Conservation (phyloP, 192 early-diverging fungal genomes). For the Coemansia sp. region DNA sequence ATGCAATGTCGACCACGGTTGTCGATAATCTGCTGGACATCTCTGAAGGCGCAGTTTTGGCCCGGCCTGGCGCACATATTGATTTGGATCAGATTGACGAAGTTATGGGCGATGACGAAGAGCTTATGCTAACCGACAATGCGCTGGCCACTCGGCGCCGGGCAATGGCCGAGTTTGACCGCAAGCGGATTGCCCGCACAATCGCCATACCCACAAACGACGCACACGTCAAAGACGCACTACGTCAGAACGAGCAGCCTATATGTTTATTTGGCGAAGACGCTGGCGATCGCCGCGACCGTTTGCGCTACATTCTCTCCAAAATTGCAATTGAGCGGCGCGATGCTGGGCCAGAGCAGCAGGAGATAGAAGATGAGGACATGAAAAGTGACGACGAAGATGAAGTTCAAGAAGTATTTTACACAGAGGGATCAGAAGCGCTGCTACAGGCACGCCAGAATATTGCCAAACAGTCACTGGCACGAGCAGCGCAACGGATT, state of each 20-base stretch:
- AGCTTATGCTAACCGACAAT: slow-evolving; percentile 18
- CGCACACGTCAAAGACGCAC: slow-evolving; percentile 62
- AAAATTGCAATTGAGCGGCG: slow-evolving; percentile 39
- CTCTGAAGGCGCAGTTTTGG: background rate
- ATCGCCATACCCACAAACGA: slow-evolving; percentile 94
- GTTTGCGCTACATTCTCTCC: slow-evolving; percentile 73
- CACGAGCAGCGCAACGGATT: slow-evolving; percentile 63
- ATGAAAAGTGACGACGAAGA: slow-evolving; percentile 46
- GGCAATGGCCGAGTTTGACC: slow-evolving; percentile 67
- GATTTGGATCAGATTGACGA: slow-evolving; percentile 35
- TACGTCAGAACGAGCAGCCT: slow-evolving; percentile 80
- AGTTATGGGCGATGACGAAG: slow-evolving; percentile 12
- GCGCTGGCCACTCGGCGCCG: slow-evolving; percentile 30
- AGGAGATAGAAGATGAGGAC: background rate
- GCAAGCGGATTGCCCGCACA: slow-evolving; percentile 69
- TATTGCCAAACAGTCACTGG: slow-evolving; percentile 73
- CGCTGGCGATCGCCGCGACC: slow-evolving; percentile 78
- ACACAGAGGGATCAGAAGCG: slow-evolving; percentile 71
- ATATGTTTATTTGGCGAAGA: slow-evolving; percentile 95
- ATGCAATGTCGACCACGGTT: background rate
- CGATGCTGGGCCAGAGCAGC: background rate
- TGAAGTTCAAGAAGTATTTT: slow-evolving; percentile 72
- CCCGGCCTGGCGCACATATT: slow-evolving; percentile 7
- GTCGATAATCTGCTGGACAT: slow-evolving; percentile 1
- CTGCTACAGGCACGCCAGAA: slow-evolving; percentile 66